A percentile compares a stretch with the other conserved stretches of the same genome.
phyloP scores from a whole-genome alignment of 371 early-diverging fungal species.

The Rhizopus stolonifer region DNA sequence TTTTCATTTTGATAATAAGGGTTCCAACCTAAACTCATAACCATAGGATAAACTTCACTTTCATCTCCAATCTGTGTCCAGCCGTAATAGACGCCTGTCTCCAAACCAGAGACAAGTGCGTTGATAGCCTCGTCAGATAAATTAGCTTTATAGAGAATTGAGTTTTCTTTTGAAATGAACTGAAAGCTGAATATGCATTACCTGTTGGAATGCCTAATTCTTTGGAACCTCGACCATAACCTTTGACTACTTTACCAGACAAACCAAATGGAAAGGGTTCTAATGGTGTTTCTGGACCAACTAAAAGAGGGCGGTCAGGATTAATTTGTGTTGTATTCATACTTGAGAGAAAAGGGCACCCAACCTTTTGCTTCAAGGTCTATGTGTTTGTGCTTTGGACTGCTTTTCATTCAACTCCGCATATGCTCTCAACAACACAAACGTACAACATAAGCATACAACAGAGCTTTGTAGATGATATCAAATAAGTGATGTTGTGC shows the following conservation, averaged over 20 bases:
- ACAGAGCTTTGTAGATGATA: too few species aligned
- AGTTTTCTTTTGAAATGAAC: too few species aligned
- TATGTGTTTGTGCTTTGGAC: too few species aligned
- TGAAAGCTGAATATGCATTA: constrained; percentile 32
- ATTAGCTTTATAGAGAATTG: constrained; percentile 72
- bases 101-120: constrained; percentile 59
- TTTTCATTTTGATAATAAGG: constrained; percentile 97
- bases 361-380: too few species aligned
- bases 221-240: constrained; percentile 94
- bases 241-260: constrained; percentile 79
- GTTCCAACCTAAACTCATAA: constrained; percentile 98
- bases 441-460: too few species aligned
- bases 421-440: too few species aligned
- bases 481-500: too few species aligned
- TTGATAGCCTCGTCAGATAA: constrained; percentile 80
- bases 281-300: constrained; percentile 53
- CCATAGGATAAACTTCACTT: constrained; percentile 84
- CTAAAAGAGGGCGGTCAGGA: constrained; percentile 57
- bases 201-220: constrained; percentile 97
- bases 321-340: constrained; percentile 27
- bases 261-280: constrained; percentile 74
- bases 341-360: too few species aligned
- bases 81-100: constrained; percentile 94
- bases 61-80: constrained; percentile 77
- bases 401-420: too few species aligned